Base-by-base conservation (phyloP, 495 filamentous ascomycete species). In the Podospora sp. region DNA sequence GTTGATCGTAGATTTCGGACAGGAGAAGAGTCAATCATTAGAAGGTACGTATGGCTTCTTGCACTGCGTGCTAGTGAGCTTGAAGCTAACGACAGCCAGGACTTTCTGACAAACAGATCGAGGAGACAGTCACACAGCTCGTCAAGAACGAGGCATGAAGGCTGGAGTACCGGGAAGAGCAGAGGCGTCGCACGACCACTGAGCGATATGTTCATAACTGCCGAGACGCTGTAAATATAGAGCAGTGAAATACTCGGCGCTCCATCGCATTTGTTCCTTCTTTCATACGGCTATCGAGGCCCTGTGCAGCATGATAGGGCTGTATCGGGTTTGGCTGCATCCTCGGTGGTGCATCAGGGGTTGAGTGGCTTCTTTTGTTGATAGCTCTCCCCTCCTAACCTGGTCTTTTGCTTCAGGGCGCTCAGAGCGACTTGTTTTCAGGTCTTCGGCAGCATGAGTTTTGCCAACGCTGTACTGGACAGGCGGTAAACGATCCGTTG, bases 101-200 rank as follows among this genome's bases (percentile, higher is more conserved):
- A 59, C 83, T 99, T 68, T 88, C 90, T 60, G 92, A 96, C 75
- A 90, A 95, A 79, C 88, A 94, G 80, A 97, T 99, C 72, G 96
- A 98, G 82, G 90, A 92, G 58, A 88, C 88, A 70, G 87, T 99
- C 66, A 89, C 92, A 65, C 83, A 84, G 63, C 82, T 99, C 68
- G 94, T 97, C 58, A 93, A 93, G 83, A 82, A 75, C 40, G 77
- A 71, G 57, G 36, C 33, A 53, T 16, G 18, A 64, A 7, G 18
- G 2, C 5, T 46, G 21, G 22, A 0, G 2, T 12, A 25, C 50
- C 18, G 33, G 21, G 33, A 18, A 12, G 0, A 22, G 35, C 11
- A 60, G 16, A 40, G 18, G 57, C 2, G 40, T 12, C 12, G 16
- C 40, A 46, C 40, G 16, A 46, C 40, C 16, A 14, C 40, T 11